Conservation (phyloP, 1,284 basidiomycete species). For the Wallemia mellicola region DNA sequence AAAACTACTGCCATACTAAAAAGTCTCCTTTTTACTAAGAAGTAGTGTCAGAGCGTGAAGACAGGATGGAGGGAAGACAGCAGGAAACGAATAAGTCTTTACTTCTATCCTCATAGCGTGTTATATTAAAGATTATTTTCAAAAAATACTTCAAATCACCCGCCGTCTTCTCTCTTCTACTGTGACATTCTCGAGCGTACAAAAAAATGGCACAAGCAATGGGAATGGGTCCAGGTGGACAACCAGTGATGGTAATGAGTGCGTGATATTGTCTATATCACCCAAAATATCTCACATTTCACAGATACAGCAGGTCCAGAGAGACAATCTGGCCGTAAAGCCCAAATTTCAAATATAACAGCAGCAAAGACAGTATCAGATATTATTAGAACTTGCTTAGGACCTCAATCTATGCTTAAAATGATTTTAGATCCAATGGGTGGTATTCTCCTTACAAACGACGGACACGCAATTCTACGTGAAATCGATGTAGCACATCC, state of each 20-base stretch:
- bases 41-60: too few relatives aligned
- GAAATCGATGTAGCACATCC: slow-evolving; percentile 97
- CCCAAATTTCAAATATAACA: slow-evolving; percentile 87
- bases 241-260: slow-evolving; percentile 22
- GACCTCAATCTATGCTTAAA: slow-evolving; percentile 94
- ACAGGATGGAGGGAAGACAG: too few relatives aligned
- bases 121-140: not conserved
- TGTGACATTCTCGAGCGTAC: not conserved
- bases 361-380: slow-evolving; percentile 97
- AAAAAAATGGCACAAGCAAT: slow-evolving; percentile 3
- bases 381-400: slow-evolving; percentile 92
- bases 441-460: slow-evolving; percentile 78
- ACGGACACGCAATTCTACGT: slow-evolving; percentile 85
- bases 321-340: slow-evolving; percentile 74
- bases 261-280: slow-evolving; percentile 6
- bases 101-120: too few relatives aligned
- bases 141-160: not conserved
- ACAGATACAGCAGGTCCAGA: slow-evolving; percentile 59
- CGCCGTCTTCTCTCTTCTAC: not conserved
- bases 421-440: slow-evolving; percentile 99
- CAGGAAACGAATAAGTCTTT: not conserved
- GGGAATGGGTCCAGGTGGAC: slow-evolving; percentile 7
- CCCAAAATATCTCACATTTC: slow-evolving; percentile 1
- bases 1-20: too few relatives aligned
- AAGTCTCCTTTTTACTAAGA: too few relatives aligned